A percentile compares a stretch with the other conserved stretches of the same genome.
These are phyloP conservation scores for Suhomyces sp. DNA, from an alignment of 805 yeast species.

Conservation along the genomic window DNA sequence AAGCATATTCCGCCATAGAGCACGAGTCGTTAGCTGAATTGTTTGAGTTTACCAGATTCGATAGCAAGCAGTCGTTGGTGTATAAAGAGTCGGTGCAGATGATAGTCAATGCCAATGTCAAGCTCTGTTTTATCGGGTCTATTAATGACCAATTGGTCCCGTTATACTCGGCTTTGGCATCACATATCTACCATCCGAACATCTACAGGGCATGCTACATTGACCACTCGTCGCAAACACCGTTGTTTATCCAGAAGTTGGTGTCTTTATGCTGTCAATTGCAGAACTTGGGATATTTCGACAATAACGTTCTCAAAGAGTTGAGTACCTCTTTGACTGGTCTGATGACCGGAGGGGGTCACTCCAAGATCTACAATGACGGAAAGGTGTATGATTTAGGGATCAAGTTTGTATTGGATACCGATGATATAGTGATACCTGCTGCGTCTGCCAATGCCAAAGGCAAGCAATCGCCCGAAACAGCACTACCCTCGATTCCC, in stretches of 20 bases:
- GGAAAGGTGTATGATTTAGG: constrained; percentile 82
- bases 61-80: constrained; percentile 67
- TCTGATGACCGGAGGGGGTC: constrained; percentile 93
- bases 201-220: constrained; percentile 85
- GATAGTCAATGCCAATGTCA: constrained; percentile 67
- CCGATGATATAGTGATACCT: constrained; percentile 56
- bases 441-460: constrained; percentile 6
- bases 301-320: constrained; percentile 83
- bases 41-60: constrained; percentile 81
- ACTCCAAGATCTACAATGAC: constrained; percentile 84
- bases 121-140: constrained; percentile 80
- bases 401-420: constrained; percentile 67
- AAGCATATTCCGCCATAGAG: constrained; percentile 89
- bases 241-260: constrained; percentile 71
- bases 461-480: constrained; percentile 1
- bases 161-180: constrained; percentile 78
- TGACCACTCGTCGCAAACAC: constrained; percentile 76
- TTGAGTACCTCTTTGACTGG: constrained; percentile 75
- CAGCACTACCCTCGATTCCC: not conserved
- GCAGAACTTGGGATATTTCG: constrained; percentile 74
- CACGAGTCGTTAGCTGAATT: constrained; percentile 81
- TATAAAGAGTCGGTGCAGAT: constrained; percentile 65
- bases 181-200: constrained; percentile 84
- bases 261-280: constrained; percentile 71
- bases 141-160: constrained; percentile 95